Evolutionary conservation across 1,284 basidiomycete genomes (phyloP).

Genomic region (Sparassis latifolia): DNA sequence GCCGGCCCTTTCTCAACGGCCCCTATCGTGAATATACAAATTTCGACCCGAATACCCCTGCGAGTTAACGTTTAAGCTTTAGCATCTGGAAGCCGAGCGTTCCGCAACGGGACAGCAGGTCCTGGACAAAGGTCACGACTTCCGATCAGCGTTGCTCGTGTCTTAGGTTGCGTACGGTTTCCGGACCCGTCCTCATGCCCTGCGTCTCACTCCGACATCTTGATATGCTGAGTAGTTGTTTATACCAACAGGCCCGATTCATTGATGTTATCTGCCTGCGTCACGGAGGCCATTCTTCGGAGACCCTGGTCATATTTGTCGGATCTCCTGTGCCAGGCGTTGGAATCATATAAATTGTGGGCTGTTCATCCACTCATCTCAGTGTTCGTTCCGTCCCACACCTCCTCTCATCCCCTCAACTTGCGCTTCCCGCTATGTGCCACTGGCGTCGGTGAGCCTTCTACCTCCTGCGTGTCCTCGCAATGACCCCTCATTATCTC

Average conservation of each 20-base stretch:
- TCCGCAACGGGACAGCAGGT: constrained; percentile 9
- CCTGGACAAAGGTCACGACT: constrained; percentile 15
- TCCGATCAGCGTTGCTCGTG: constrained; percentile 23
- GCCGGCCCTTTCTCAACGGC: background rate
- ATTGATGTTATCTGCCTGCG: constrained; percentile 27
- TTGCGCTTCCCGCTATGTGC: constrained; percentile 37
- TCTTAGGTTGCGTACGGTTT: constrained; percentile 4
- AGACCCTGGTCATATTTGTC: constrained; percentile 12
- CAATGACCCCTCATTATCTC: constrained; percentile 5
- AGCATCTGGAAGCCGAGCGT: constrained; percentile 20
- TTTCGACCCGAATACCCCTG: constrained; percentile 5
- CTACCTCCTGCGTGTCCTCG: constrained; percentile 5
- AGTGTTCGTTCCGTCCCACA: constrained; percentile 1
- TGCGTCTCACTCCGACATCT: constrained; percentile 25
- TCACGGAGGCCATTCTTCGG: background rate
- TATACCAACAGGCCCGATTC: constrained; percentile 20
- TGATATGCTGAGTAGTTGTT: constrained; percentile 23
- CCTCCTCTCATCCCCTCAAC: constrained; percentile 6
- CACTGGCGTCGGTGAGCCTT: constrained; percentile 48
- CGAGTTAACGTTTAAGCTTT: constrained; percentile 31
- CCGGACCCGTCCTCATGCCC: constrained; percentile 15
- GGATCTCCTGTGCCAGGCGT: constrained; percentile 15
- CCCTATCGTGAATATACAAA: constrained; percentile 3
- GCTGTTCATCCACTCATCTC: constrained; percentile 6
- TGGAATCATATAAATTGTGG: constrained; percentile 16